phyloP scores from a whole-genome alignment of 345 rosid species.

The Heritiera fomes region DNA sequence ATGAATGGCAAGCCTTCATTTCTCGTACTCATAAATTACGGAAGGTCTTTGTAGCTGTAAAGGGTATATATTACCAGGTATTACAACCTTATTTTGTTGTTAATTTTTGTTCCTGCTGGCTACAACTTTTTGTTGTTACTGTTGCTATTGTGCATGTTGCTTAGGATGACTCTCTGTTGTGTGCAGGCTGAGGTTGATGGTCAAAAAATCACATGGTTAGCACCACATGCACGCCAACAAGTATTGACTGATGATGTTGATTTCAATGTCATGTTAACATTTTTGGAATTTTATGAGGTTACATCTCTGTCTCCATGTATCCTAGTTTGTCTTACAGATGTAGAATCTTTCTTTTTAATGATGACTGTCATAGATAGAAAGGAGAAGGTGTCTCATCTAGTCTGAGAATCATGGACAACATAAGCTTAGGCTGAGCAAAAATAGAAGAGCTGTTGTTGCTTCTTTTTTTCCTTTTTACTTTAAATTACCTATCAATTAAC shows the following conservation, averaged over 20 bases:
- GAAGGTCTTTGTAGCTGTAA: constrained; percentile 84
- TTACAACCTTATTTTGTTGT: constrained; percentile 6
- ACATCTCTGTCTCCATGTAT: not conserved
- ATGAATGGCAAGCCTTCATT: constrained; percentile 96
- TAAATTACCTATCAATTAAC: not conserved
- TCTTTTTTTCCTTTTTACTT: too few species aligned
- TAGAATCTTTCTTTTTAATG: not conserved
- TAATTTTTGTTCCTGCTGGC: not conserved
- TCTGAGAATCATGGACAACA: not conserved
- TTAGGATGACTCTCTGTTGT: not conserved
- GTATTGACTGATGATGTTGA: constrained; percentile 91
- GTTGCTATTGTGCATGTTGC: not conserved
- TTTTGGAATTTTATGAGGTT: constrained; percentile 96
- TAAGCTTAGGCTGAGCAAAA: not conserved
- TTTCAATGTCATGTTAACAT: constrained; percentile 74
- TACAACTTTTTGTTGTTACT: not conserved
- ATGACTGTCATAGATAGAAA: not conserved
- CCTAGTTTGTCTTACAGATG: not conserved
- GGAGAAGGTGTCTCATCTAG: not conserved
- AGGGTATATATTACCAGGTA: constrained; percentile 98
- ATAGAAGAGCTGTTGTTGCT: not conserved
- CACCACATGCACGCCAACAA: constrained; percentile 93
- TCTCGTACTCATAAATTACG: constrained; percentile 76
- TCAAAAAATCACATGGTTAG: constrained; percentile 94
- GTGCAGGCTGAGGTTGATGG: constrained; percentile 91